Base-by-base conservation (phyloP, 352 stramenopile species). In the Pythium aquatile region DNA sequence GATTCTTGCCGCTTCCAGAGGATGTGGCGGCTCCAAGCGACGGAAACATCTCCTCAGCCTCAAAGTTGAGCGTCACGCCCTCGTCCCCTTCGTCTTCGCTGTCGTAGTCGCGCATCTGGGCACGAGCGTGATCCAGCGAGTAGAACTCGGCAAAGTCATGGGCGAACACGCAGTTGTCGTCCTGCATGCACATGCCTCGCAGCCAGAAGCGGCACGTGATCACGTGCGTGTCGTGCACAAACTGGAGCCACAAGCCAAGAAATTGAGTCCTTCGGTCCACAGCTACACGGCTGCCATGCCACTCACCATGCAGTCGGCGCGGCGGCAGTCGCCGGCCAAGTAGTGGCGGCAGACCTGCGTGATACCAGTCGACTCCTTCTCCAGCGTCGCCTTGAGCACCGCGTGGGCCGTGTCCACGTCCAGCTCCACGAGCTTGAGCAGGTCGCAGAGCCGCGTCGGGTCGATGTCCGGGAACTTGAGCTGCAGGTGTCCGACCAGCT, bases 191-290 rank as follows among this genome's bases (percentile, higher is more conserved):
- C 55, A 82, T 76, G 30, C 86, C 86, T 13, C 86, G 84, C 33
- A 95, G 71, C 86, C 86, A 95, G 46, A 93, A 95, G 53, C 86
- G 86, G 61, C 86, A 95, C 49, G 86, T 92, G 58, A 95, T 88
- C 40, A 70, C 74, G 70, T 93, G 68, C 55, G 86, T 95, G 63
- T 93, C 83, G 63, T 95, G 86, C 39, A 95, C 65, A 73, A 95
- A 95, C 86, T 94, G 62, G 74, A 49, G 24, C 13, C 28, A 54
- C 20, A 51, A 42, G 35, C 35, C 44, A 61, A 20, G 2, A 52
- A 26, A 29, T 17, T 49, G 17, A 62, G 30, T n/a, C 29, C 14
- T 13, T 37, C 17, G 17, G 10, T 20, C 9, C 14, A 61, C 28
- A 60, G 48, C 28, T 52, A 10, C 51, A 49, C 1, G 10, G 26